Evolutionary conservation across 176 grass and related monocot species (phyloP).

Genomic region (Lolium perenne): DNA sequence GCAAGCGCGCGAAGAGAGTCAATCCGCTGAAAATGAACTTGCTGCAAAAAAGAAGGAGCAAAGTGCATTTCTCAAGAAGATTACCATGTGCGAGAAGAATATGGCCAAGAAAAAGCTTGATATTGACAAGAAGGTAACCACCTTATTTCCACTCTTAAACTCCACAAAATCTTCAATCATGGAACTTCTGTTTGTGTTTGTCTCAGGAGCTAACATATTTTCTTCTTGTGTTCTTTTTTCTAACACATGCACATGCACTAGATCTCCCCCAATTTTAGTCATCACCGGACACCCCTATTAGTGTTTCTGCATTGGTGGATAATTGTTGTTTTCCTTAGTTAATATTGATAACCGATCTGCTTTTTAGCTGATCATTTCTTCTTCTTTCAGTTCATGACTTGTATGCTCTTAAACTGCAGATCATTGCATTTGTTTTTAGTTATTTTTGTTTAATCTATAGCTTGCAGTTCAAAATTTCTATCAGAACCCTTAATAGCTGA

Average conservation of each 20-base stretch:
- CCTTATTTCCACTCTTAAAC: constrained; percentile 26
- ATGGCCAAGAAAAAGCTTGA: constrained; percentile 91
- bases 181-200: background rate
- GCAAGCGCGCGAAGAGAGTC: constrained; percentile 64
- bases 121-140: constrained; percentile 79
- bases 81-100: constrained; percentile 79
- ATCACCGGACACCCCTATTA: background rate
- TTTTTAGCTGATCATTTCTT: constrained; percentile 10
- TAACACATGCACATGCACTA: background rate
- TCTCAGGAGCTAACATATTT: background rate
- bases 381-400: constrained; percentile 15
- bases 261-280: background rate
- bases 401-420: constrained; percentile 1
- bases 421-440: constrained; percentile 1
- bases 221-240: background rate
- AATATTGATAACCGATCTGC: background rate
- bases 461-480: background rate
- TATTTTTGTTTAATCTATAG: background rate
- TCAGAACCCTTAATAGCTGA: constrained; percentile 11
- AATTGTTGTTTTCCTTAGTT: background rate
- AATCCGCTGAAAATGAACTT: constrained; percentile 65
- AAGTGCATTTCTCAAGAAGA: constrained; percentile 85
- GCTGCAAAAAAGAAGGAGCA: constrained; percentile 90
- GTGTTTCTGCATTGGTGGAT: constrained; percentile 4
- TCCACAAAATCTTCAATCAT: constrained; percentile 23